phyloP scores from a whole-genome alignment of 352 stramenopile genomes.

The Elongisporangium senticosum region DNA sequence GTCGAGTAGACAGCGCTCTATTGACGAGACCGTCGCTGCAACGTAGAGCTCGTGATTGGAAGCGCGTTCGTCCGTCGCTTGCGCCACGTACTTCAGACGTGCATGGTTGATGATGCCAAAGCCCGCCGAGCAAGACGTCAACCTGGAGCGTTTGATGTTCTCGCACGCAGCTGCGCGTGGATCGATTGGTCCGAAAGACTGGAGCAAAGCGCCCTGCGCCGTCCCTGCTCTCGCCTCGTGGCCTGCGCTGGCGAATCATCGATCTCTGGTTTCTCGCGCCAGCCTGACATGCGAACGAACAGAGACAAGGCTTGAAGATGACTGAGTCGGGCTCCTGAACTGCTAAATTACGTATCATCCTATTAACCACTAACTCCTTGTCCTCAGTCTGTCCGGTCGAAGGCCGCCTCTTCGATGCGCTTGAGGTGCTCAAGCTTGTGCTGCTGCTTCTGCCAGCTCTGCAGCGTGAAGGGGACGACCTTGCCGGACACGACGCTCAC shows the following conservation, averaged over 20 bases:
- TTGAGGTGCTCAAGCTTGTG: constrained; percentile 29
- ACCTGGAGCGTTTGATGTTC: not conserved
- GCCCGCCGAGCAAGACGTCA: not conserved
- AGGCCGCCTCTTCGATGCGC: constrained; percentile 30
- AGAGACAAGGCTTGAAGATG: not conserved
- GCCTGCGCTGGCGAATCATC: too few species aligned
- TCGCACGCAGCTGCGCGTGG: not conserved
- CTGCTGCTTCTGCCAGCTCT: constrained; percentile 42
- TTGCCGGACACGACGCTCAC: constrained; percentile 34
- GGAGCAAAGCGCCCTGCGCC: not conserved
- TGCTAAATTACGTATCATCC: too few species aligned
- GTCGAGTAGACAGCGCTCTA: not conserved
- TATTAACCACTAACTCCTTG: too few species aligned
- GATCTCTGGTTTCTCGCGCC: not conserved
- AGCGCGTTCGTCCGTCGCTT: not conserved
- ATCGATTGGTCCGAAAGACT: not conserved
- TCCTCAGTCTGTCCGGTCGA: not conserved
- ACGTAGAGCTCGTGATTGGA: not conserved
- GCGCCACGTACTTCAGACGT: not conserved
- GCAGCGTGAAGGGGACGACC: constrained; percentile 36
- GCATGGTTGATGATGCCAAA: not conserved
- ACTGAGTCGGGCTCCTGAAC: not conserved
- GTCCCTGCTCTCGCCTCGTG: not conserved
- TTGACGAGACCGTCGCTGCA: too few species aligned
- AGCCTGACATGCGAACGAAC: not conserved